These are phyloP conservation scores for Acer saccharum DNA, from an alignment of 345 rosid species.

Conservation along the genomic window DNA sequence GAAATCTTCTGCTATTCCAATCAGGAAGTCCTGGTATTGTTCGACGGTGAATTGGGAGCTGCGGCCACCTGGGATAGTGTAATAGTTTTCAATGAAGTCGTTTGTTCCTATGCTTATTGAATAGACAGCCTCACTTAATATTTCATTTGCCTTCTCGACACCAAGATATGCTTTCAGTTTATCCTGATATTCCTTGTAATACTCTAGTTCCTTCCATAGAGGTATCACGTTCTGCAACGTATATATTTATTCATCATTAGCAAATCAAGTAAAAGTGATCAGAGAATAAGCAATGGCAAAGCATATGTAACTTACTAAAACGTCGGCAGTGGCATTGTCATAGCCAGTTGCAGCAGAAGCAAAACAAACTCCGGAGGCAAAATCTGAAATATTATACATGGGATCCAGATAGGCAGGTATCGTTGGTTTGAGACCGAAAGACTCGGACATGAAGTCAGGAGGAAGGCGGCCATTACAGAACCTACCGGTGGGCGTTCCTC, in stretches of 20 bases:
- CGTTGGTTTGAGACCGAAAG: conserved; percentile 47
- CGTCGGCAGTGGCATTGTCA: conserved; percentile 50
- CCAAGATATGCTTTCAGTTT: conserved; percentile 49
- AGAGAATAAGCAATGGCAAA: neutral
- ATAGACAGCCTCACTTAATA: conserved; percentile 42
- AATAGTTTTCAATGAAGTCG: conserved; percentile 65
- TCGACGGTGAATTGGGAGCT: conserved; percentile 34
- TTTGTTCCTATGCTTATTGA: conserved; percentile 62
- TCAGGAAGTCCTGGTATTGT: conserved; percentile 49
- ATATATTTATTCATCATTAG: neutral
- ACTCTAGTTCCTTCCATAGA: conserved; percentile 55
- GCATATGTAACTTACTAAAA: conserved; percentile 40
- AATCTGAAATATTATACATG: conserved; percentile 38
- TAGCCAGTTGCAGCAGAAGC: conserved; percentile 65
- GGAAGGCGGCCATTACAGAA: conserved; percentile 56
- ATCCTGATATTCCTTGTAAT: conserved; percentile 45
- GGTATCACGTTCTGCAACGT: conserved; percentile 61
- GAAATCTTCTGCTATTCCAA: conserved; percentile 38
- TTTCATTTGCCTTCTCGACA: conserved; percentile 25
- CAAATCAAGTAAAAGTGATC: neutral
- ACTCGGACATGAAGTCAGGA: conserved; percentile 51
- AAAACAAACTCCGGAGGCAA: conserved; percentile 55
- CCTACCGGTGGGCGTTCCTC: conserved; percentile 47
- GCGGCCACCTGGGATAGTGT: conserved; percentile 35
- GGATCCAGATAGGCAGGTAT: conserved; percentile 63